Percentiles rank a stretch among this genome's conserved stretches.
These are phyloP conservation scores for Candida yuanshanica DNA, from an alignment of 805 yeast species.

Conservation along the genomic window DNA sequence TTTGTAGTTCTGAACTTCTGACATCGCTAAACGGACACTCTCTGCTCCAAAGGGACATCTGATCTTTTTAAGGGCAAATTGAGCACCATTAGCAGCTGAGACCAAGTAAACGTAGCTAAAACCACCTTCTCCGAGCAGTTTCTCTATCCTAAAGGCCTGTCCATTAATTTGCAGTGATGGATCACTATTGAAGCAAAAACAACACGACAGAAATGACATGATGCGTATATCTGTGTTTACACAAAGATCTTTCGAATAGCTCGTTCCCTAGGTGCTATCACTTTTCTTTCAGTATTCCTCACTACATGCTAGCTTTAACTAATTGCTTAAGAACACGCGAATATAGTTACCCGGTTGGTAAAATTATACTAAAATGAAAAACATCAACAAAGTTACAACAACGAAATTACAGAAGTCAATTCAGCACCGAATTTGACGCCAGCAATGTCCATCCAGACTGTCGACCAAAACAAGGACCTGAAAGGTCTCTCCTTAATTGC, in stretches of 20 bases:
- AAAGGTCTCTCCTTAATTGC: slow-evolving; percentile 78
- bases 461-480: slow-evolving; percentile 40
- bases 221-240: no score
- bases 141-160: slow-evolving; percentile 53
- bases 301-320: no score
- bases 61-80: slow-evolving; percentile 78
- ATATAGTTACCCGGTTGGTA: neutral
- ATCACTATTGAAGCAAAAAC: slow-evolving; percentile 27
- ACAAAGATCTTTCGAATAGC: no score
- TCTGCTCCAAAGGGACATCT: slow-evolving; percentile 84
- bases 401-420: neutral
- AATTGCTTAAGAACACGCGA: no score
- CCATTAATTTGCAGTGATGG: slow-evolving; percentile 62
- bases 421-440: neutral
- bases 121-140: slow-evolving; percentile 87
- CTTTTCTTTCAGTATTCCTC: no score
- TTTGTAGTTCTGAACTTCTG: slow-evolving; percentile 71
- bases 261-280: no score
- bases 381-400: neutral
- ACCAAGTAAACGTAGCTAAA: slow-evolving; percentile 84
- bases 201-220: slow-evolving; percentile 6
- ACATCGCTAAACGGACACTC: slow-evolving; percentile 66
- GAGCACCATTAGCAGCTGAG: slow-evolving; percentile 38
- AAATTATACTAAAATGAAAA: neutral
- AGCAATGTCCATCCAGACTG: slow-evolving; percentile 35